Percentiles rank a stretch among this genome's conserved stretches.
phyloP scores from a whole-genome alignment of 805 yeast species.

The Grigorovia yakushimaensis region DNA sequence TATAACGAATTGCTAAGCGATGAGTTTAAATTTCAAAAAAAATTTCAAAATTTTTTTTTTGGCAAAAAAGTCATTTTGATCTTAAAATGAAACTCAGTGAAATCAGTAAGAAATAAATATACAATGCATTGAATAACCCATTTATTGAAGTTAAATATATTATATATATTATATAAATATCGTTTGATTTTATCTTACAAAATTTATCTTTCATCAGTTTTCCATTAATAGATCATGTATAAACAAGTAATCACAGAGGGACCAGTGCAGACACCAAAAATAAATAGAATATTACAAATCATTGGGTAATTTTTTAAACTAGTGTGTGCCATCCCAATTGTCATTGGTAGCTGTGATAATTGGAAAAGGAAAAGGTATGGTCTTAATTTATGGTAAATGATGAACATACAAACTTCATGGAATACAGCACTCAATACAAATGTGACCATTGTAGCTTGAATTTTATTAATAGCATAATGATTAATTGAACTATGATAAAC shows the following conservation, averaged over 20 bases:
- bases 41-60: too few species aligned
- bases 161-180: background rate
- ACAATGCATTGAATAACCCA: too few species aligned
- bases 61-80: too few species aligned
- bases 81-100: too few species aligned
- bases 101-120: too few species aligned
- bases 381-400: slow-evolving; percentile 67
- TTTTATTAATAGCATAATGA: slow-evolving; percentile 54
- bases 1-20: too few species aligned
- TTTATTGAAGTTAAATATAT: too few species aligned
- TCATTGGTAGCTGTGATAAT: slow-evolving; percentile 80
- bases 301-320: slow-evolving; percentile 46
- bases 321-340: slow-evolving; percentile 49
- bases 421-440: slow-evolving; percentile 70
- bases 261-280: slow-evolving; percentile 86
- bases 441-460: slow-evolving; percentile 65
- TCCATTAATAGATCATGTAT: slow-evolving; percentile 57
- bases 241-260: slow-evolving; percentile 83
- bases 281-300: slow-evolving; percentile 74
- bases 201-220: background rate
- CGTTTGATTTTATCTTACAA: too few species aligned
- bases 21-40: background rate
- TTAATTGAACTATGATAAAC: slow-evolving; percentile 88
- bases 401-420: slow-evolving; percentile 90
- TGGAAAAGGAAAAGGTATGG: slow-evolving; percentile 75